phyloP scores from a whole-genome alignment of 1,284 basidiomycete species.

The Binderoboletus segoi region DNA sequence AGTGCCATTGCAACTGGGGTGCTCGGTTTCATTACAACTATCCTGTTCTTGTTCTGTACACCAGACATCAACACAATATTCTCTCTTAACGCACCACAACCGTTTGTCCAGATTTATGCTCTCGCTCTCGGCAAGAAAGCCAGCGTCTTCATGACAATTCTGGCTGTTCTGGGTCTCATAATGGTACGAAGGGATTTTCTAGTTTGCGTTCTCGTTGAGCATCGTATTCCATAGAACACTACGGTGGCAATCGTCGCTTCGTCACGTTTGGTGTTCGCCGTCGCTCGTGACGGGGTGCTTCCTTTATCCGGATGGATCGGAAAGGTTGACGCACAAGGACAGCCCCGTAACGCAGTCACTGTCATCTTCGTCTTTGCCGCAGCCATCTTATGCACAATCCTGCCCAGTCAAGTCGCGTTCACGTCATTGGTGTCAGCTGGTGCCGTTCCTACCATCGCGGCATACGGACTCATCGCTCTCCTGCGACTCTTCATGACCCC shows the following conservation, averaged over 20 bases:
- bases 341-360: constrained; percentile 80
- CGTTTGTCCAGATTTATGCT: constrained; percentile 84
- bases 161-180: constrained; percentile 78
- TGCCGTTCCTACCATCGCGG: constrained; percentile 78
- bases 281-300: constrained; percentile 86
- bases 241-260: constrained; percentile 82
- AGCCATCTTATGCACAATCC: constrained; percentile 74
- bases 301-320: constrained; percentile 82
- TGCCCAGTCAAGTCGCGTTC: constrained; percentile 86
- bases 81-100: constrained; percentile 77
- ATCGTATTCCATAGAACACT: constrained; percentile 60
- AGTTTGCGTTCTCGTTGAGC: background rate
- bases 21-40: constrained; percentile 72
- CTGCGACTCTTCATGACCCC: constrained; percentile 76
- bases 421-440: constrained; percentile 83
- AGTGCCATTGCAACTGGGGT: constrained; percentile 76
- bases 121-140: constrained; percentile 77
- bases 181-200: constrained; percentile 50
- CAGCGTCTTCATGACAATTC: constrained; percentile 80
- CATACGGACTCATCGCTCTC: constrained; percentile 77
- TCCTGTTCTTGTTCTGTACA: constrained; percentile 85
- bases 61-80: constrained; percentile 77
- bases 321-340: constrained; percentile 64
- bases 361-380: constrained; percentile 80
- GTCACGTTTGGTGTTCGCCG: constrained; percentile 82